Evolutionary conservation across 2,329 filamentous ascomycete species (phyloP), one percentile per base, ranked within the genome.

Genomic region (Colletotrichum plurivorum): DNA sequence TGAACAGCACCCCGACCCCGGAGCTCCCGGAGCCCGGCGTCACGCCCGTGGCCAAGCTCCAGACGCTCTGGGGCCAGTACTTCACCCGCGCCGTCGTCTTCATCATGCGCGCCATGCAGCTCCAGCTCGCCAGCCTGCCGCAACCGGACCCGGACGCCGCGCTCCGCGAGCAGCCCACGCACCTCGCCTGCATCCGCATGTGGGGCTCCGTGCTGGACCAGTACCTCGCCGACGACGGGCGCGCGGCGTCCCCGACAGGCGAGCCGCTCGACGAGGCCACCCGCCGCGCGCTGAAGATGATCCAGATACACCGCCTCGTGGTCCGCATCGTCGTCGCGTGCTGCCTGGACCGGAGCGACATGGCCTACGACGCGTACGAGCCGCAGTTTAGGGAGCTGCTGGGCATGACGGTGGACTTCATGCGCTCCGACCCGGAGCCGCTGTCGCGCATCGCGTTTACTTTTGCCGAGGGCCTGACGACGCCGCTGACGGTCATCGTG

Each of bases 341-440:
- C 41, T 61, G 70, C 31, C 70, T 69, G 6, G 71, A 73, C 41
- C 43, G 16, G 7, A 71, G 64, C 31, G 71, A 73, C 41, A 67
- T 72, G 54, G 48, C 53, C 2, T 73, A 62, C 41, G 72, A 73
- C 63, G 51, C 20, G 12, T 73, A 62, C 51, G 65, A 67, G n/a
- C 18, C 36, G 10, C 64, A 73, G 6, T 73, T 73, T 22, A 58
- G 61, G 22, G 43, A 59, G n/a, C 59, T 73, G 13, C 5, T 73
- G 31, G 52, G 49, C 15, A 45, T 52, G 20, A 56, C 55, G 13
- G 27, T 73, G 15, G 58, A 61, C 4, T 66, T 70, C n/a, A 55
- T 70, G 43, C 52, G 52, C n/a, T 36, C 31, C 8, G 70, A 72
- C 18, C 52, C 63, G 0, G 64, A 56, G 10, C 57, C 31, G 22